Evolutionary conservation across 2,329 filamentous ascomycete genomes (phyloP), one percentile per base, ranked within the genome.

Genomic region (Epichloe gansuensis): DNA sequence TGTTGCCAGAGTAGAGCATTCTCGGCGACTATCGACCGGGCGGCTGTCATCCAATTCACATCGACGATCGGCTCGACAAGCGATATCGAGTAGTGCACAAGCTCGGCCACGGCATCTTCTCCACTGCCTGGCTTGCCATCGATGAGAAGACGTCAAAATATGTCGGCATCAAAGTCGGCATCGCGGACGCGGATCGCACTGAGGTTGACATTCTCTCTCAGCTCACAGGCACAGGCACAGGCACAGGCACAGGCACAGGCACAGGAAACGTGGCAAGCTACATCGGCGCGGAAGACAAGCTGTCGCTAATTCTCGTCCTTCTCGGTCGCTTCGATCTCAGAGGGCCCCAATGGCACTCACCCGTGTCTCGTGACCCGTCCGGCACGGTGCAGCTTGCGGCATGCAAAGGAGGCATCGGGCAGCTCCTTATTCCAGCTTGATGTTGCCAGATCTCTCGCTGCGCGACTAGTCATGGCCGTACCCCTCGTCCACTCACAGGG

Each of bases 61-160:
- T 75, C 5, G 68, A 67, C 12, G 67, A 75, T 44, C 57, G 55
- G 1, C 71, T 51, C 28, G 4, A 72, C 53, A 53, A 66, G 52
- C 65, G 69, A 21, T 75, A 75, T 55, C 61, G 63, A 46, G 57
- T 73, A 35, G 55, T 69, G 37, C 64, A 71, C 48, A 75, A 75
- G 57, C 59, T 74, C 43, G 70, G 71, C 46, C 68, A 60, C 52
- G 71, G 72, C 38, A 65, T 72, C 28, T 31, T 31, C 28, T 31
- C 28, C 8, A 31, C 28, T 31, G 28, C 28, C 28, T 31, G 28
- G 28, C 65, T 74, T 46, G 70, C 66, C 21, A 57, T 62, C 21
- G 69, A 73, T 2, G 38, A 61, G 13, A 48, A 41, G 34, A 50
- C 44, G 13, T 17, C 52, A 1, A 56, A 43, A 52, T 67, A 67